Base-by-base conservation (phyloP, 805 yeast genomes). In the Yarrowia divulgata region DNA sequence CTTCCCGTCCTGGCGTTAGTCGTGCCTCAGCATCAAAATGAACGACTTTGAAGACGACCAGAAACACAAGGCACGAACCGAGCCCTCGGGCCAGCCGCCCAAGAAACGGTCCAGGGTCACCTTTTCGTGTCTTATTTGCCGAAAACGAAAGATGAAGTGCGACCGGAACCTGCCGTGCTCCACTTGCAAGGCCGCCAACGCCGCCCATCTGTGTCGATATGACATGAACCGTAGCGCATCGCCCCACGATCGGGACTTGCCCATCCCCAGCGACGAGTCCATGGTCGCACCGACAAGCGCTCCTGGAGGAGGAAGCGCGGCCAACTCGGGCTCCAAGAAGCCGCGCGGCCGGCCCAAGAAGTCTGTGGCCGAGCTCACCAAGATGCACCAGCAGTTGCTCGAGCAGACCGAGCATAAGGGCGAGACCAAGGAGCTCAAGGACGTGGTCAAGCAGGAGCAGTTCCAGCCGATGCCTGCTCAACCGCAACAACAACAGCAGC, bases 101-200 rank as follows among this genome's bases (percentile, higher is more conserved):
- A 63, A 63, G 37, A 63, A 63, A 39, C 57, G 68, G 23, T 48
- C 68, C 1, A 18, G 68, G n/a, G 57, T 63, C 46, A 63, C 68
- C 23, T 63, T 63, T 40, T 63, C 68, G 23, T 63, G 68, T 40
- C 68, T 63, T 7, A 63, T 63, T 12, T 63, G 68, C 57, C 68
- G 68, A 8, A 48, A 49, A 29, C 55, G 68, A 2, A 63, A 63
- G 39, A 63, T 63, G 68, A 63, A 63, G 48, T 63, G 68, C 48
- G 68, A 63, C 57, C 68, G 68, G 13, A 46, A 63, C 16, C 50
- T 63, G 46, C 68, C 68, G 8, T 63, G 68, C 68, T 63, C 68
- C 45, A 63, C 68, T 4, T 63, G 68, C 57, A 49, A 48, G 57
- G 57, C 55, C 29, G 55, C 68, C 46, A 63, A 63, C 39, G 68